Percentiles rank a stretch among this genome's conserved stretches.
These are phyloP conservation scores for Candida easanensis DNA, from an alignment of 805 yeast species.

Conservation along the genomic window DNA sequence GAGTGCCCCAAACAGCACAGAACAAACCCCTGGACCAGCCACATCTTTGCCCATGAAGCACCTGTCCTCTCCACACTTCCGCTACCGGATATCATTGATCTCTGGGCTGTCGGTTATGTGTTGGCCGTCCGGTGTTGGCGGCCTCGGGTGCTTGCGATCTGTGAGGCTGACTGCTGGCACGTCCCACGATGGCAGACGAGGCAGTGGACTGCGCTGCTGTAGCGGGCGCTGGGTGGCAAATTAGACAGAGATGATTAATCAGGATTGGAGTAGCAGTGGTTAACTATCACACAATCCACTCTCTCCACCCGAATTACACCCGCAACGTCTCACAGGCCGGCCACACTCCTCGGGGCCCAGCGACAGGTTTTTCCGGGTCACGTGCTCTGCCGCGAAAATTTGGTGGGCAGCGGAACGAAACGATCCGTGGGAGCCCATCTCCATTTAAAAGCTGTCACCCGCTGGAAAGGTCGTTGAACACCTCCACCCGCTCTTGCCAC, in stretches of 20 bases:
- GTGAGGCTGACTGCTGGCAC: no score
- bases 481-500: neutral
- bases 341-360: neutral
- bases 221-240: no score
- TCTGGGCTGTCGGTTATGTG: slow-evolving; percentile 1
- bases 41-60: no score
- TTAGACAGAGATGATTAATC: no score
- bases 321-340: no score
- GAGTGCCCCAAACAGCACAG: no score
- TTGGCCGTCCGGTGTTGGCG: slow-evolving; percentile 3
- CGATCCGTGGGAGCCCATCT: slow-evolving; percentile 6
- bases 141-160: no score
- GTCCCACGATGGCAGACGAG: neutral
- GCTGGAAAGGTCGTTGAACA: neutral
- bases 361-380: slow-evolving; percentile 4
- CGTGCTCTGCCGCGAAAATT: slow-evolving; percentile 7
- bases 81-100: neutral
- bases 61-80: no score
- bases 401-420: slow-evolving; percentile 6
- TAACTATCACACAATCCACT: neutral
- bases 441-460: slow-evolving; percentile 5
- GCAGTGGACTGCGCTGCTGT: no score
- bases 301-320: neutral
- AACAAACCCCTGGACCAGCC: no score
- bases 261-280: no score